These are phyloP conservation scores for Anthoceros angustus DNA, from an alignment of 225 moss, liverwort and hornwort species.

Conservation along the genomic window DNA sequence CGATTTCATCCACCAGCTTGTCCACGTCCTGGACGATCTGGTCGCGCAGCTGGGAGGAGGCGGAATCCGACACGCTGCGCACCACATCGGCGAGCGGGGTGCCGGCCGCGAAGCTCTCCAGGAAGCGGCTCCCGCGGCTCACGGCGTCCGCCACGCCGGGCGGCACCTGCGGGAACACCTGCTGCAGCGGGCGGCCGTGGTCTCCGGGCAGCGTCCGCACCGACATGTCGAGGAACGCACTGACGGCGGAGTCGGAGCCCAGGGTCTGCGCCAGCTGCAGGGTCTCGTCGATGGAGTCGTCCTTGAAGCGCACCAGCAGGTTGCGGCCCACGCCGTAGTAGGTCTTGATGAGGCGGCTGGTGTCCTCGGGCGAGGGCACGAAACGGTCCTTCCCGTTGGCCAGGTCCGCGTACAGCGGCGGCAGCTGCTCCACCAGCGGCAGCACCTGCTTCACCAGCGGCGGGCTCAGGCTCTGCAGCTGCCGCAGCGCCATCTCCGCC, in stretches of 20 bases:
- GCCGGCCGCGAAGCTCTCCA: constrained; percentile 57
- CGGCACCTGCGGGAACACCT: constrained; percentile 57
- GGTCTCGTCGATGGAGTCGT: constrained; percentile 74
- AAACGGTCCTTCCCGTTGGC: constrained; percentile 65
- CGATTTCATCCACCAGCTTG: constrained; percentile 23
- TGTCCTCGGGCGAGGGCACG: constrained; percentile 51
- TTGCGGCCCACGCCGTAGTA: constrained; percentile 75
- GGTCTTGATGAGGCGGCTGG: constrained; percentile 49
- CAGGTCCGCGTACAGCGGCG: constrained; percentile 64
- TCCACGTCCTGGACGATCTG: constrained; percentile 59
- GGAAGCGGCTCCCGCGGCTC: constrained; percentile 59
- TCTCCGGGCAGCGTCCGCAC: constrained; percentile 67
- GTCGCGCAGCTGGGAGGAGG: constrained; percentile 28
- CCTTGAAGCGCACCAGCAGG: constrained; percentile 60
- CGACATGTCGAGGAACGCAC: constrained; percentile 52
- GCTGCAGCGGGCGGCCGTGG: constrained; percentile 66
- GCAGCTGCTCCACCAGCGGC: constrained; percentile 66
- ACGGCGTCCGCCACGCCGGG: constrained; percentile 47
- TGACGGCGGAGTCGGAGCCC: constrained; percentile 53
- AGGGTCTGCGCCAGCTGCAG: constrained; percentile 52
- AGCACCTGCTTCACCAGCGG: constrained; percentile 68
- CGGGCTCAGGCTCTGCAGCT: constrained; percentile 55
- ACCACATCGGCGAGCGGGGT: constrained; percentile 64
- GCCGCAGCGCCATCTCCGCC: constrained; percentile 61
- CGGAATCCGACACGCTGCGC: constrained; percentile 32